Base-by-base conservation (phyloP, 345 rosid genomes). In the Triadica sebifera region DNA sequence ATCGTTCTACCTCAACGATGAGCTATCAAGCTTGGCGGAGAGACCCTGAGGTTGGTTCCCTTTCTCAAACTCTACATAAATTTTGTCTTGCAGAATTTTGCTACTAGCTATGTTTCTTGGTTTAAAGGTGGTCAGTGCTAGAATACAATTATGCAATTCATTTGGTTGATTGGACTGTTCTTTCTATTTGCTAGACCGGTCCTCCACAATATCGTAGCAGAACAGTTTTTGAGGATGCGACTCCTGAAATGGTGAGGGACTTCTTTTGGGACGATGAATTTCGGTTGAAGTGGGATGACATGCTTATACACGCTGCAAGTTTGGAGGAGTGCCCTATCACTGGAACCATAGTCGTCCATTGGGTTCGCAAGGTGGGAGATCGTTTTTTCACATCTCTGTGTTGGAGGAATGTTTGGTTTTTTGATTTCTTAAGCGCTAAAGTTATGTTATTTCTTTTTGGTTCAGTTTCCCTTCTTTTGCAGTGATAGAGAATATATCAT, bases 391-490 rank as follows among this genome's bases (percentile, higher is more conserved):
- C 11, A 12, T 71, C 16, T 73, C 67, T 69, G 66, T 41, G 16
- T 57, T 17, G 24, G 52, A 65, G 53, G 58, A 66, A 29, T 70
- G 55, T 19, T 50, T 65, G 68, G 45, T 47, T 66, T 67, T 60
- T 5, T 39, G 16, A 58, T 12, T 43, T 29, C 78, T 73, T 38
- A 60, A 78, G 6, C 34, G 69, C 74, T 73, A 39, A 75, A 41
- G 29, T 13, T 41, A 8, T 6, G 45, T 6, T 24, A 3, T 24
- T 1, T 68, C 75, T 53, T 70, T 19, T 8, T 69, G 22, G 71
- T 73, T 63, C 93, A 94, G 99, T 95, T 95, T 80, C 99, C 99
- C n/a, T 89, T 95, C 90, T 95, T 95, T 71, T 95, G 99, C 75
- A 95, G 98, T 34, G 93, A 95, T 80, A 82, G 99, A 74, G 99